Evolutionary conservation across 164 flowering plant genomes (phyloP).

Genomic region (Umbilicus rupestris): DNA sequence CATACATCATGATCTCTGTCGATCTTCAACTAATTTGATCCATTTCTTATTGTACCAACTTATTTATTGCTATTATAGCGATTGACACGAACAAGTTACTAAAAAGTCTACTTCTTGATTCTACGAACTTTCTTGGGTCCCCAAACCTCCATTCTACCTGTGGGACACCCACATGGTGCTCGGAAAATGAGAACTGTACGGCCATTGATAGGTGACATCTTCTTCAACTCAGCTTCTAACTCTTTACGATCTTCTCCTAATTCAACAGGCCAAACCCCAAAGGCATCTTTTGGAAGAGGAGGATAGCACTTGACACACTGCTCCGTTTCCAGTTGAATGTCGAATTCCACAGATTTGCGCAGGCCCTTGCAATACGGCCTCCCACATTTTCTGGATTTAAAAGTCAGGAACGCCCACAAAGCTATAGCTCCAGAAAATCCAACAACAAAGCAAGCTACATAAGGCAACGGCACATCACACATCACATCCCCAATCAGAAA

Average conservation of each 20-base stretch:
- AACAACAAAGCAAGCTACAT: slow-evolving; percentile 29
- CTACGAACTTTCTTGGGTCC: slow-evolving; percentile 43
- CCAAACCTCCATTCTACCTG: slow-evolving; percentile 59
- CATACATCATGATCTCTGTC: background rate
- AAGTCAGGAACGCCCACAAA: slow-evolving; percentile 26
- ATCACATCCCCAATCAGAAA: background rate
- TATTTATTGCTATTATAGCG: no score
- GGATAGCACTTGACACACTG: slow-evolving; percentile 43
- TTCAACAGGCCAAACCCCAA: slow-evolving; percentile 28
- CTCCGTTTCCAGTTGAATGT: slow-evolving; percentile 55
- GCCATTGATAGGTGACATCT: slow-evolving; percentile 57
- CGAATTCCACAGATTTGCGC: slow-evolving; percentile 47
- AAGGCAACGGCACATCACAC: slow-evolving; percentile 13
- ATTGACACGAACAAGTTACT: background rate
- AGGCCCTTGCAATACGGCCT: slow-evolving; percentile 51
- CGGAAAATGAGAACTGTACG: slow-evolving; percentile 52
- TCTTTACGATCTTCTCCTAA: slow-evolving; percentile 44
- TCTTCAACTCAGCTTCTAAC: slow-evolving; percentile 46
- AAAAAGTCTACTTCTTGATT: slow-evolving; percentile 39
- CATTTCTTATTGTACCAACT: no score
- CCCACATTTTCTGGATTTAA: slow-evolving; percentile 38
- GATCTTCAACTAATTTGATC: background rate
- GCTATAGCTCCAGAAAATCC: slow-evolving; percentile 21
- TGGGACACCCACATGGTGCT: slow-evolving; percentile 51
- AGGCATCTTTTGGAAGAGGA: slow-evolving; percentile 16